Conservation (phyloP, 2,329 filamentous ascomycete genomes). For the Aspergillus spinulosporus region DNA sequence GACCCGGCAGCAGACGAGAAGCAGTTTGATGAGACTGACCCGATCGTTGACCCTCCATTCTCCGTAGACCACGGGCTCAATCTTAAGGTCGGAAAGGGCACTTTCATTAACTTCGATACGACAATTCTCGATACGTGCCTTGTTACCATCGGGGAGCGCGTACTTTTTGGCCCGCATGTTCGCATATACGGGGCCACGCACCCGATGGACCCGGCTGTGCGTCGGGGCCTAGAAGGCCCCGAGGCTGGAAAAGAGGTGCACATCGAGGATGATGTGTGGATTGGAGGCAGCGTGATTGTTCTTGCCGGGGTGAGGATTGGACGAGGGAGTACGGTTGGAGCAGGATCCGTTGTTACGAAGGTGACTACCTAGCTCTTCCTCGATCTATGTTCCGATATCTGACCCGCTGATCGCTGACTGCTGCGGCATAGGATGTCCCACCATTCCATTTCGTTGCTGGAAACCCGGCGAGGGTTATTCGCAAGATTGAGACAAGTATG, state of each 20-base stretch:
- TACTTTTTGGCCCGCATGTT: slow-evolving; percentile 56
- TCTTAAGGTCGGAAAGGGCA: slow-evolving; percentile 56
- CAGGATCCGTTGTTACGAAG: slow-evolving; percentile 44
- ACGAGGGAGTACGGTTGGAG: slow-evolving; percentile 43
- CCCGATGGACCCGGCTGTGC: slow-evolving; percentile 51
- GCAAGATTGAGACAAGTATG: slow-evolving; percentile 29
- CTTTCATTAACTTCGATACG: slow-evolving; percentile 53
- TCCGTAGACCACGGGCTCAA: slow-evolving; percentile 67
- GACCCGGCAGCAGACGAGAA: slow-evolving; percentile 25
- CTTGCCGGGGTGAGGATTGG: slow-evolving; percentile 47
- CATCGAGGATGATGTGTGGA: slow-evolving; percentile 52
- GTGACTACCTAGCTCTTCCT: slow-evolving; percentile 11
- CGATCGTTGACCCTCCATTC: slow-evolving; percentile 62
- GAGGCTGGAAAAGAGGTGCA: slow-evolving; percentile 53
- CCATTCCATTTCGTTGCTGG: slow-evolving; percentile 32
- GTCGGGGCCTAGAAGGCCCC: slow-evolving; percentile 45
- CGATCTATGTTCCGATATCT: not conserved
- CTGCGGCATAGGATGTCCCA: slow-evolving; percentile 26
- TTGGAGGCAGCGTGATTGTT: slow-evolving; percentile 50
- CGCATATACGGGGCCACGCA: slow-evolving; percentile 56
- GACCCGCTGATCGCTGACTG: too few species aligned
- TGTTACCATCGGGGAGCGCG: slow-evolving; percentile 54
- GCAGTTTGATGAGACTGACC: slow-evolving; percentile 38
- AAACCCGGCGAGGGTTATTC: slow-evolving; percentile 28
- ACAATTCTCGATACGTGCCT: slow-evolving; percentile 52